Conservation (phyloP, 2,329 filamentous ascomycete genomes). For the Botrytis pseudocinerea region DNA sequence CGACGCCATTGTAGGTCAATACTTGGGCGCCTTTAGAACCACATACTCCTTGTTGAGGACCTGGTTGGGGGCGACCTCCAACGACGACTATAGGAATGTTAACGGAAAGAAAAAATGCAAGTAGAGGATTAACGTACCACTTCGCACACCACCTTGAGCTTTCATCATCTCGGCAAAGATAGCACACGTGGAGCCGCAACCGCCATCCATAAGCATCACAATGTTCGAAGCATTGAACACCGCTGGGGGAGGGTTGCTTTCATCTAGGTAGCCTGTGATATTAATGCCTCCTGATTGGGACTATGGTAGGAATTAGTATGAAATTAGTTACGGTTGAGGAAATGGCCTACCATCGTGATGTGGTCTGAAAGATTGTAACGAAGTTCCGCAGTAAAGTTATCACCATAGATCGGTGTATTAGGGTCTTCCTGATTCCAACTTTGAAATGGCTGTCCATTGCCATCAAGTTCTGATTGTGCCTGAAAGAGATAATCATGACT, state of each 20-base stretch:
- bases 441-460: constrained; percentile 27
- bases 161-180: constrained; percentile 58
- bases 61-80: constrained; percentile 56
- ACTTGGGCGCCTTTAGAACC: constrained; percentile 58
- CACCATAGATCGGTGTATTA: constrained; percentile 5
- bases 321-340: background rate
- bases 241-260: constrained; percentile 36
- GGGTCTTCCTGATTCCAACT: constrained; percentile 26
- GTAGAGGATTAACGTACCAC: background rate
- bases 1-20: background rate
- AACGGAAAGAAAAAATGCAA: background rate
- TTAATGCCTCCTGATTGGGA: constrained; percentile 31
- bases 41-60: constrained; percentile 62
- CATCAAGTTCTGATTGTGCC: constrained; percentile 13
- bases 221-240: constrained; percentile 46
- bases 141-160: constrained; percentile 41
- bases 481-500: background rate
- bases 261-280: constrained; percentile 40
- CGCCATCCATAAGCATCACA: constrained; percentile 47
- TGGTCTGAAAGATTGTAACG: constrained; percentile 35
- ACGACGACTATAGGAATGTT: constrained; percentile 47
- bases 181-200: constrained; percentile 60
- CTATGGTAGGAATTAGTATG: background rate
- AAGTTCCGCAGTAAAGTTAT: constrained; percentile 25
- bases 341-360: constrained; percentile 25